Base-by-base conservation (phyloP, 164 flowering plant species). In the Kingdonia uniflora region DNA sequence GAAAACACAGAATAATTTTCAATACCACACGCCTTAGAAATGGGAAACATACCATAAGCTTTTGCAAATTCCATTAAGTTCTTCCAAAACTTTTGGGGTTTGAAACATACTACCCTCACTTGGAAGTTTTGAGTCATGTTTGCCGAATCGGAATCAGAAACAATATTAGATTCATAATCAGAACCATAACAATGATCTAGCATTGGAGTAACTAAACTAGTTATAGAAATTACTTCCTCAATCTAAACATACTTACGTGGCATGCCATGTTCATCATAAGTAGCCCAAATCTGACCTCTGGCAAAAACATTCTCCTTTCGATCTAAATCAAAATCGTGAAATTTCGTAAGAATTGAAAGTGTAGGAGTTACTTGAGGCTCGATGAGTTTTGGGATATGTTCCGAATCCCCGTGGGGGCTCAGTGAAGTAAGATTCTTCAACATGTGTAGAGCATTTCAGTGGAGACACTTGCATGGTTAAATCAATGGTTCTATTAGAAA, bases 231-330 rank as follows among this genome's bases (percentile, higher is more conserved):
- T 1, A 21, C 26, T 14, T 11, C 14, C 1, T 20, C 16, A 12
- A 52, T 19, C 19, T 19, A 17, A 20, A 19, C 56, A 39, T 52
- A 52, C 43, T 13, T 19, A 1, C 56, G 56, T 4, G 56, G 56
- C 56, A 52, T 52, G 0, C 56, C 56, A 52, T 52, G 44, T 14
- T 38, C 25, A 19, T 52, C 56, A 39, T 52, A 38, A 16, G 40
- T 19, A 38, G 56, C 56, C 56, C 56, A 52, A 2, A 52, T 19
- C 56, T 38, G 26, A 38, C 22, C 22, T 17, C 21, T 2, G 3
- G 7, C 56, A 52, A 38, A 52, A 39, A 19, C 2, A 14, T 52
- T 52, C 44, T 24, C 19, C 38, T 25, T 19, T 14, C 40, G 25
- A 12, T 38, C 38, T 2, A 43, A 17, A 39, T 38, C 29, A 14